These are phyloP conservation scores for Apiotrichum sp. DNA, from an alignment of 1,284 basidiomycete species.

Conservation along the genomic window DNA sequence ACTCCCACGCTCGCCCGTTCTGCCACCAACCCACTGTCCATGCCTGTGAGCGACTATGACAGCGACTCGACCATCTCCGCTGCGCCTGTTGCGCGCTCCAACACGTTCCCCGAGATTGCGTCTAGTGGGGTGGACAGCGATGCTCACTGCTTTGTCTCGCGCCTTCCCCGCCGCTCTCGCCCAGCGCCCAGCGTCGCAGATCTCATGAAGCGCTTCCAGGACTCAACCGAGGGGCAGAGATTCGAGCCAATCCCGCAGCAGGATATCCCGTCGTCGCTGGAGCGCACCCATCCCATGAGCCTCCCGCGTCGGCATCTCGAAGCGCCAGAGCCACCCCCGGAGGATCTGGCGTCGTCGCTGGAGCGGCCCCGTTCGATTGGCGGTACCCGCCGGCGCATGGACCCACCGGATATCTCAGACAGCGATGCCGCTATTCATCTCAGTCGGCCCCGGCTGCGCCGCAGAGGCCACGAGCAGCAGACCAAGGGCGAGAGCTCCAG, in stretches of 20 bases:
- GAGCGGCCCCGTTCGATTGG: constrained; percentile 28
- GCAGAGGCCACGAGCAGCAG: neutral
- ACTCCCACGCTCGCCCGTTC: constrained; percentile 12
- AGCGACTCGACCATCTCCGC: constrained; percentile 90
- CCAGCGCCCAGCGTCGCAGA: constrained; percentile 64
- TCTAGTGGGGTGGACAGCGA: constrained; percentile 46
- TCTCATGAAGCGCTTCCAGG: constrained; percentile 67
- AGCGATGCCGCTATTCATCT: constrained; percentile 30
- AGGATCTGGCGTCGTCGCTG: neutral
- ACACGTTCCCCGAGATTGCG: constrained; percentile 6
- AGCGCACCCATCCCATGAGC: constrained; percentile 25
- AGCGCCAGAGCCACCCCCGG: constrained; percentile 3
- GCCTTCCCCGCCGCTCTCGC: constrained; percentile 59
- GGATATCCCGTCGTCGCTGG: constrained; percentile 1
- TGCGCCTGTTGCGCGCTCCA: constrained; percentile 29
- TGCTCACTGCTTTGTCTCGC: constrained; percentile 50
- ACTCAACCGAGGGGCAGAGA: constrained; percentile 17
- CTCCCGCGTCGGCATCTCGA: neutral
- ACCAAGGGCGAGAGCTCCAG: neutral
- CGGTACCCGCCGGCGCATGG: neutral
- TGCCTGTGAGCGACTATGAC: constrained; percentile 56
- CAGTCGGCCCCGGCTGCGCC: constrained; percentile 5
- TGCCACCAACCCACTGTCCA: constrained; percentile 9
- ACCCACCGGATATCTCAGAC: constrained; percentile 35
- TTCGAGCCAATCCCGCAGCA: constrained; percentile 6